A percentile compares a stretch with the other conserved stretches of the same genome.
These are phyloP conservation scores for Lichtheimia ornata DNA, from an alignment of 371 early-diverging fungal species.

Conservation along the genomic window DNA sequence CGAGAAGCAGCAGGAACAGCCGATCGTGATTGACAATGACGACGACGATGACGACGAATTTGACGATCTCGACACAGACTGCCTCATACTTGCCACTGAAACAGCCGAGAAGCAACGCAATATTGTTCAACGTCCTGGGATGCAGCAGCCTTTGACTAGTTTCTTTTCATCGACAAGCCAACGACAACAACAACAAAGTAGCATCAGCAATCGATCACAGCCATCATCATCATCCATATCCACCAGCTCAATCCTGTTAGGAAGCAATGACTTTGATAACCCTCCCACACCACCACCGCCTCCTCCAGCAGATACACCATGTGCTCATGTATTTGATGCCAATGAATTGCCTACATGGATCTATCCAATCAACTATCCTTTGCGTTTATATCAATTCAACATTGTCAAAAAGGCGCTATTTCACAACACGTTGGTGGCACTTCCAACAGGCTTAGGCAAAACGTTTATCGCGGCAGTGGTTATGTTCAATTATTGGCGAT, in stretches of 20 bases:
- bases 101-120: conserved; percentile 12
- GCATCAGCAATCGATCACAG: background rate
- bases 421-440: conserved; percentile 85
- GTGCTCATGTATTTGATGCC: conserved; percentile 52
- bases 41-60: conserved; percentile 20
- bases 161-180: conserved; percentile 5
- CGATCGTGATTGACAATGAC: background rate
- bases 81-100: conserved; percentile 17
- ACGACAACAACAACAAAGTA: background rate
- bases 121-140: background rate
- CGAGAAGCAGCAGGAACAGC: background rate
- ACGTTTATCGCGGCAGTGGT: conserved; percentile 96
- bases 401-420: conserved; percentile 80
- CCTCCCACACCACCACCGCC: conserved; percentile 24
- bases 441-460: conserved; percentile 93
- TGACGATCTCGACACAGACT: conserved; percentile 18
- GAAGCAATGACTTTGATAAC: conserved; percentile 5
- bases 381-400: conserved; percentile 88
- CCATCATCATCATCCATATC: background rate
- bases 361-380: conserved; percentile 78
- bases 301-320: conserved; percentile 21
- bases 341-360: conserved; percentile 71
- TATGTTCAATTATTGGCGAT: conserved; percentile 91
- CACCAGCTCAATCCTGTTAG: background rate
- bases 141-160: conserved; percentile 1